Evolutionary conservation across 331 rosid species (phyloP).

Genomic region (Rosa hybrid): DNA sequence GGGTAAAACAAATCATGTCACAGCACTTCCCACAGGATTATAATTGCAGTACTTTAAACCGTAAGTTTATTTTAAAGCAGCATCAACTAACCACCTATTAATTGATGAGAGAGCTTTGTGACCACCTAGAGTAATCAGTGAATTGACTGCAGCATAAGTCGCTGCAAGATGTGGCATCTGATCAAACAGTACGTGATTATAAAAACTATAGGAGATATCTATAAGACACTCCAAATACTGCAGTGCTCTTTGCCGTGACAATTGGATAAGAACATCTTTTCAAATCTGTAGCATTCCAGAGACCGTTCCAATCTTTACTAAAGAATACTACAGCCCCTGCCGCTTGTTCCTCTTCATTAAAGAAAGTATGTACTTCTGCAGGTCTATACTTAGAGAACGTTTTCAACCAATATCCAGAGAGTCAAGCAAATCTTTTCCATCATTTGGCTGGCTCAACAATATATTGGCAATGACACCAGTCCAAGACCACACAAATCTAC

Average conservation of each 20-base stretch:
- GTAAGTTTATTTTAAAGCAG: too few species aligned
- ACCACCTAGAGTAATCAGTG: slow-evolving; percentile 84
- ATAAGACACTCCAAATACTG: too few species aligned
- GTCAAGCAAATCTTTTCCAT: slow-evolving; percentile 29
- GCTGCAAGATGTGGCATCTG: slow-evolving; percentile 98
- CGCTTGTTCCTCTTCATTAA: slow-evolving; percentile 31
- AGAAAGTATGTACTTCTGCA: slow-evolving; percentile 38
- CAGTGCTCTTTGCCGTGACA: neutral
- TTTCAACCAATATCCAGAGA: slow-evolving; percentile 57
- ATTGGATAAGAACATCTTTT: slow-evolving; percentile 55
- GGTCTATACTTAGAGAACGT: slow-evolving; percentile 63
- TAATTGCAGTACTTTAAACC: too few species aligned
- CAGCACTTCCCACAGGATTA: too few species aligned
- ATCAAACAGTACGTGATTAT: slow-evolving; percentile 17
- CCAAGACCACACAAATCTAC: slow-evolving; percentile 79
- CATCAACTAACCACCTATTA: too few species aligned
- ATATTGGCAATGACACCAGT: slow-evolving; percentile 73
- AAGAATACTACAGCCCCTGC: slow-evolving; percentile 59
- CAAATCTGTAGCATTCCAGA: slow-evolving; percentile 71
- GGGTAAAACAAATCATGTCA: slow-evolving; percentile 8
- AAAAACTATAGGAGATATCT: too few species aligned
- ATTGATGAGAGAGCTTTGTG: slow-evolving; percentile 17
- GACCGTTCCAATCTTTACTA: slow-evolving; percentile 76
- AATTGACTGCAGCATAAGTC: slow-evolving; percentile 88
- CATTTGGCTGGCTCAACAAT: slow-evolving; percentile 28